Evolutionary conservation across 768 basidiomycete genomes (phyloP).

Genomic region (Leccinum truebloodii): DNA sequence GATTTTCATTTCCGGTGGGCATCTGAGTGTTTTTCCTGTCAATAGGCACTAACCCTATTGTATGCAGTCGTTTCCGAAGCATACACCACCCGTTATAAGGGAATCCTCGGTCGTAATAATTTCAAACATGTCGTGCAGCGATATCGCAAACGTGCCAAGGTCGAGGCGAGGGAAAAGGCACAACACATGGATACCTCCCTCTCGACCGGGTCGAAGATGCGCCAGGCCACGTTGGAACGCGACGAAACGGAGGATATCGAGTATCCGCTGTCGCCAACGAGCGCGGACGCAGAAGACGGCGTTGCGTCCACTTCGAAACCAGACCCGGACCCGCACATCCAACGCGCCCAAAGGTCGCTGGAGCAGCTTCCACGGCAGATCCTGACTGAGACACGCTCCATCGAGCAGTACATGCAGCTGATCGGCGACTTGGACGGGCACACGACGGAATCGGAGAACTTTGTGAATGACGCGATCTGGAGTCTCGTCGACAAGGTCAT

Average conservation of each 20-base stretch:
- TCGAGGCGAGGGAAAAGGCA: conserved; percentile 16
- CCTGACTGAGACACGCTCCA: conserved; percentile 37
- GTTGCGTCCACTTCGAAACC: conserved; percentile 6
- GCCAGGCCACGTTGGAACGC: neutral
- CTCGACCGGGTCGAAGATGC: conserved; percentile 6
- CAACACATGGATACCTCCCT: conserved; percentile 2
- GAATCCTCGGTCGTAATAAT: conserved; percentile 45
- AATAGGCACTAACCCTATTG: neutral
- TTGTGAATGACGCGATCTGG: conserved; percentile 27
- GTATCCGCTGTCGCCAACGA: neutral
- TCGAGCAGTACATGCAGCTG: conserved; percentile 44
- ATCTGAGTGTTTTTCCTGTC: neutral
- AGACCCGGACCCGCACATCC: conserved; percentile 6
- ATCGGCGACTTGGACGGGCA: conserved; percentile 19
- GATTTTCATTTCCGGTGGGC: conserved; percentile 65
- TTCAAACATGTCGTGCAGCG: conserved; percentile 48
- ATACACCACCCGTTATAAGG: conserved; percentile 65
- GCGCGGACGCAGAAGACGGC: neutral
- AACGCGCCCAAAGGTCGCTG: conserved; percentile 31
- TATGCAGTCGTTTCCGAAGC: conserved; percentile 62
- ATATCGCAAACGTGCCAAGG: conserved; percentile 38
- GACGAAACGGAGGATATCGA: conserved; percentile 1
- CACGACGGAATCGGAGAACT: conserved; percentile 4
- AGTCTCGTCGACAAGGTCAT: conserved; percentile 44
- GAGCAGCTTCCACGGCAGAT: conserved; percentile 43